Evolutionary conservation across 75 land plant genomes (phyloP).

Genomic region (Picea glauca): DNA sequence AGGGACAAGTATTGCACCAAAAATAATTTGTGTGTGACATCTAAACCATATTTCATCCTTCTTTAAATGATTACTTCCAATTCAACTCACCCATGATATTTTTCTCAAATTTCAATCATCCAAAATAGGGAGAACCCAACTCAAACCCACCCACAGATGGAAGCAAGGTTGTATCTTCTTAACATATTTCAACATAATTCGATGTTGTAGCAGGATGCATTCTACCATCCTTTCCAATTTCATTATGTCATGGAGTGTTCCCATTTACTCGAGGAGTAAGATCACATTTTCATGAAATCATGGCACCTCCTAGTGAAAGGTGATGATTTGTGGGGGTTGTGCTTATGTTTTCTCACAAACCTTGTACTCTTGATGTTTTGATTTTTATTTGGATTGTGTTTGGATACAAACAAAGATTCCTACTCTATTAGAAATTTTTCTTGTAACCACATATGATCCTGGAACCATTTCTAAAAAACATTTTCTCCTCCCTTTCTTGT

Average conservation of each 20-base stretch:
- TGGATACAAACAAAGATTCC: slow-evolving; percentile 58
- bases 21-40: too few species aligned
- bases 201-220: slow-evolving; percentile 53
- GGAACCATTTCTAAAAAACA: slow-evolving; percentile 28
- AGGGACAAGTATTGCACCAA: too few species aligned
- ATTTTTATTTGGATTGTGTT: slow-evolving; percentile 39
- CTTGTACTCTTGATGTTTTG: slow-evolving; percentile 33
- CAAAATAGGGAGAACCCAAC: slow-evolving; percentile 48
- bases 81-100: neutral
- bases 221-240: slow-evolving; percentile 55
- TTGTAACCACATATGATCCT: slow-evolving; percentile 71
- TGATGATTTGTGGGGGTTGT: slow-evolving; percentile 64
- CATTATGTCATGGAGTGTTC: slow-evolving; percentile 43
- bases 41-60: too few species aligned
- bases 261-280: slow-evolving; percentile 40
- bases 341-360: slow-evolving; percentile 43
- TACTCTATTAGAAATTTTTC: slow-evolving; percentile 63
- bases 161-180: slow-evolving; percentile 63
- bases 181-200: slow-evolving; percentile 66
- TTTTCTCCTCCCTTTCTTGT: slow-evolving; percentile 69
- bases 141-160: slow-evolving; percentile 68
- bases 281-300: slow-evolving; percentile 39
- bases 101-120: neutral
- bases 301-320: slow-evolving; percentile 45
- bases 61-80: too few species aligned